Evolutionary conservation across 1,284 basidiomycete species (phyloP).

Genomic region (Tilletia caries): DNA sequence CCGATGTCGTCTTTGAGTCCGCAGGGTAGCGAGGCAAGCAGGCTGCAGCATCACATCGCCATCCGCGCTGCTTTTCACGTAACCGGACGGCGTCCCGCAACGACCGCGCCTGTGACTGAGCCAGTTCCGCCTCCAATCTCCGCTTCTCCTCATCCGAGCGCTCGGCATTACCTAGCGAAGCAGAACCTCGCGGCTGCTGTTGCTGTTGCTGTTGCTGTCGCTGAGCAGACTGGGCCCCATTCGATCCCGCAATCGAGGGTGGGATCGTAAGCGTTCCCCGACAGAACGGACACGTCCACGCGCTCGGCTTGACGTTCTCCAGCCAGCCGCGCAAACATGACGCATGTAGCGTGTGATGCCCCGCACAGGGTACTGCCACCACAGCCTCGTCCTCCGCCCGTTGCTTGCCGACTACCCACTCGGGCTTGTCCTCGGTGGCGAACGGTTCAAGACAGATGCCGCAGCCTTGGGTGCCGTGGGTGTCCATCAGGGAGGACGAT

Average conservation of each 20-base stretch:
- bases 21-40: slow-evolving; percentile 41
- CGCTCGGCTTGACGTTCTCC: slow-evolving; percentile 31
- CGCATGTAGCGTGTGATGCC: slow-evolving; percentile 46
- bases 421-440: slow-evolving; percentile 39
- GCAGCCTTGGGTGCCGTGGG: slow-evolving; percentile 33
- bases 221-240: not conserved
- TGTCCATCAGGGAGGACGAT: slow-evolving; percentile 7
- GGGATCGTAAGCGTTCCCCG: slow-evolving; percentile 25
- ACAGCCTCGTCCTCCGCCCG: slow-evolving; percentile 37
- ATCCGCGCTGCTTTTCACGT: slow-evolving; percentile 35
- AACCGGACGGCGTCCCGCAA: slow-evolving; percentile 40
- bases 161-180: not conserved
- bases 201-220: too few relatives aligned
- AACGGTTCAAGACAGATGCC: slow-evolving; percentile 48
- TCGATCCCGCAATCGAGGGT: not conserved
- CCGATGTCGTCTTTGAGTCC: not conserved
- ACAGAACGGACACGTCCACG: slow-evolving; percentile 51
- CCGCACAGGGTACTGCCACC: slow-evolving; percentile 45
- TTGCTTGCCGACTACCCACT: slow-evolving; percentile 37
- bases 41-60: slow-evolving; percentile 44
- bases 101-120: slow-evolving; percentile 17
- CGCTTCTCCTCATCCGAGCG: not conserved
- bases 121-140: not conserved
- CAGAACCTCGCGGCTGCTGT: too few relatives aligned
- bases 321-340: slow-evolving; percentile 45